These are phyloP conservation scores for Coemansia sp. DNA, from an alignment of 192 early-diverging fungal species.

Conservation along the genomic window DNA sequence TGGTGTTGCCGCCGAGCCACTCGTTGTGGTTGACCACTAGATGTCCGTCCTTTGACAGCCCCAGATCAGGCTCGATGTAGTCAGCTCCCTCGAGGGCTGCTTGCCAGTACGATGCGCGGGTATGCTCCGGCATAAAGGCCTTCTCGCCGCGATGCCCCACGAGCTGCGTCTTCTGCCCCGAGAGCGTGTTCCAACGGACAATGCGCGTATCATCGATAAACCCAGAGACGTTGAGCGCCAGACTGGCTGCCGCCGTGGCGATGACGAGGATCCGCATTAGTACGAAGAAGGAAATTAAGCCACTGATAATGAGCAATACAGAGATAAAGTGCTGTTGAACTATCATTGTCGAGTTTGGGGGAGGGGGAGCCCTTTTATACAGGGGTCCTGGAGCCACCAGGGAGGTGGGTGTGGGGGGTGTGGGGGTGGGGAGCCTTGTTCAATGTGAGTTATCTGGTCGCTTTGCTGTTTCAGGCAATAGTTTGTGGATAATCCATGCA, in stretches of 20 bases:
- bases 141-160: constrained; percentile 55
- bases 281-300: neutral
- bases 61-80: constrained; percentile 51
- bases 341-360: neutral
- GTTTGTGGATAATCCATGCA: neutral
- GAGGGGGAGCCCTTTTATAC: neutral
- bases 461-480: neutral
- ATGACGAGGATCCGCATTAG: constrained; percentile 3
- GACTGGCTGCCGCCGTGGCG: neutral
- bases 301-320: neutral
- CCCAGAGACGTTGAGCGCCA: neutral
- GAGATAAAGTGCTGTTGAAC: neutral
- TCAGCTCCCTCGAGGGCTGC: constrained; percentile 49
- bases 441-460: neutral
- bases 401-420: neutral
- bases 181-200: constrained; percentile 34
- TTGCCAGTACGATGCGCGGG: constrained; percentile 50
- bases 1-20: constrained; percentile 42
- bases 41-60: constrained; percentile 46
- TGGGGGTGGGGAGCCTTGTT: neutral
- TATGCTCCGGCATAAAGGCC: constrained; percentile 53
- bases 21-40: constrained; percentile 56
- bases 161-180: constrained; percentile 23
- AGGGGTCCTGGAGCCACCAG: neutral
- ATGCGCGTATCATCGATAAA: constrained; percentile 10